These are phyloP conservation scores for Caulochytrium protostelioides DNA, from an alignment of 371 early-diverging fungal genomes.

Conservation along the genomic window DNA sequence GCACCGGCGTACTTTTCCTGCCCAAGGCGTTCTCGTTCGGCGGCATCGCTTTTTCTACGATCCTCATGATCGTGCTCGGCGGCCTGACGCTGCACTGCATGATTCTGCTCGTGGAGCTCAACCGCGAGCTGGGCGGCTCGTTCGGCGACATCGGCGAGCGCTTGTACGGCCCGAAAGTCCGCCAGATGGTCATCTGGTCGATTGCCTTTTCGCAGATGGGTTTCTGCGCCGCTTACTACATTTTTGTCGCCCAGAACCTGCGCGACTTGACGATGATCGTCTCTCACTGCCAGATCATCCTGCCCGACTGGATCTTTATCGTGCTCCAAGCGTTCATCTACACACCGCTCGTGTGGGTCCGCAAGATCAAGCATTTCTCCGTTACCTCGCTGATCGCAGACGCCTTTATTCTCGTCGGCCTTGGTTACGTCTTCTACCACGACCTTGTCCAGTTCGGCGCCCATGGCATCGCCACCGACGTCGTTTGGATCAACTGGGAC, in stretches of 20 bases:
- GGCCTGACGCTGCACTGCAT: slow-evolving; percentile 34
- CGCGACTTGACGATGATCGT: slow-evolving; percentile 39
- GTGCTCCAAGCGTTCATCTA: slow-evolving; percentile 41
- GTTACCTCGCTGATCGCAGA: slow-evolving; percentile 69
- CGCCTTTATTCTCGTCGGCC: slow-evolving; percentile 58
- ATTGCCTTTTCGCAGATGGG: slow-evolving; percentile 74
- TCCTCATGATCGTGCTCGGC: slow-evolving; percentile 24
- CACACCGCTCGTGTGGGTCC: slow-evolving; percentile 62
- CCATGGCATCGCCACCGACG: slow-evolving; percentile 29
- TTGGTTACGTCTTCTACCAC: slow-evolving; percentile 57
- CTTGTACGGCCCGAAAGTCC: slow-evolving; percentile 58
- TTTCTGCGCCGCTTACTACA: slow-evolving; percentile 67
- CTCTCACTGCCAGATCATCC: slow-evolving; percentile 25
- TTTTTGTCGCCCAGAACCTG: slow-evolving; percentile 60
- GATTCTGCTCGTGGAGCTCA: slow-evolving; percentile 27
- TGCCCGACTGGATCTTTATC: slow-evolving; percentile 36
- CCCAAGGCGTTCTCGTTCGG: slow-evolving; percentile 47
- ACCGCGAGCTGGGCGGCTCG: slow-evolving; percentile 33
- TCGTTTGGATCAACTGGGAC: slow-evolving; percentile 38
- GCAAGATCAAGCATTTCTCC: slow-evolving; percentile 63
- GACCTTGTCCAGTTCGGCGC: slow-evolving; percentile 40
- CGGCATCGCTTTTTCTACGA: slow-evolving; percentile 29
- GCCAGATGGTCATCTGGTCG: slow-evolving; percentile 48
- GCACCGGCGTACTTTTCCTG: slow-evolving; percentile 68
- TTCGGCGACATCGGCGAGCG: slow-evolving; percentile 77